Conservation (phyloP, 345 rosid genomes). For the Rhodomyrtus tomentosa region DNA sequence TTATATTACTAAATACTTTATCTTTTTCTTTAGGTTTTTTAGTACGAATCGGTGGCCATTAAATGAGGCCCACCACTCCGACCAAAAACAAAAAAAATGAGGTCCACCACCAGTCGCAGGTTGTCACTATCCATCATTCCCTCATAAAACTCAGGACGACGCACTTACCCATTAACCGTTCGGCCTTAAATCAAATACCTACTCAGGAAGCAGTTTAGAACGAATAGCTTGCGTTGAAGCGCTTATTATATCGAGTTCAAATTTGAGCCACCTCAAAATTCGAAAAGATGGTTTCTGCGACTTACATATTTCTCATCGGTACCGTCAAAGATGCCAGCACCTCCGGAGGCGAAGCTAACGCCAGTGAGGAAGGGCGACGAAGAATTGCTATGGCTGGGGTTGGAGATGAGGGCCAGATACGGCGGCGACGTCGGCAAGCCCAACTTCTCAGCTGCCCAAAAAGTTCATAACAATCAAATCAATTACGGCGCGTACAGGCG, state of each 20-base stretch:
- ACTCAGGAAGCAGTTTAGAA: too few relatives aligned
- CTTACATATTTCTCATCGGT: slow-evolving; percentile 9
- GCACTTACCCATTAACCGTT: too few relatives aligned
- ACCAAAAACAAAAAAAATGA: too few relatives aligned
- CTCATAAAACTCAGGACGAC: too few relatives aligned
- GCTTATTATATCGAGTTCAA: too few relatives aligned
- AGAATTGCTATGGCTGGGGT: slow-evolving; percentile 1
- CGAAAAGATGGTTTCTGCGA: not conserved
- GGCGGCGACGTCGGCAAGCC: slow-evolving; percentile 52
- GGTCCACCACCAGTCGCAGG: not conserved
- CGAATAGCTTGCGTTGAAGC: too few relatives aligned
- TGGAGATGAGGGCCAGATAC: slow-evolving; percentile 23
- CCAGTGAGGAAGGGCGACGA: slow-evolving; percentile 20
- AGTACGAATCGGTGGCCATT: not conserved
- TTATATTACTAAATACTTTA: too few relatives aligned
- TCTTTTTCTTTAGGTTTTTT: too few relatives aligned
- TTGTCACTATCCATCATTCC: not conserved
- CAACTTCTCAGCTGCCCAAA: slow-evolving; percentile 45
- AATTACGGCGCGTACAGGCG: not conserved
- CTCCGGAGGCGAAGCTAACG: slow-evolving; percentile 53
- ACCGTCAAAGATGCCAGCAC: slow-evolving; percentile 18
- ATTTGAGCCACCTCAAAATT: too few relatives aligned
- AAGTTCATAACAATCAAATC: not conserved
- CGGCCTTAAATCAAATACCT: not conserved
- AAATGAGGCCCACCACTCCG: not conserved